phyloP scores from a whole-genome alignment of 495 filamentous ascomycete genomes.

The Lichenothelia convexa region DNA sequence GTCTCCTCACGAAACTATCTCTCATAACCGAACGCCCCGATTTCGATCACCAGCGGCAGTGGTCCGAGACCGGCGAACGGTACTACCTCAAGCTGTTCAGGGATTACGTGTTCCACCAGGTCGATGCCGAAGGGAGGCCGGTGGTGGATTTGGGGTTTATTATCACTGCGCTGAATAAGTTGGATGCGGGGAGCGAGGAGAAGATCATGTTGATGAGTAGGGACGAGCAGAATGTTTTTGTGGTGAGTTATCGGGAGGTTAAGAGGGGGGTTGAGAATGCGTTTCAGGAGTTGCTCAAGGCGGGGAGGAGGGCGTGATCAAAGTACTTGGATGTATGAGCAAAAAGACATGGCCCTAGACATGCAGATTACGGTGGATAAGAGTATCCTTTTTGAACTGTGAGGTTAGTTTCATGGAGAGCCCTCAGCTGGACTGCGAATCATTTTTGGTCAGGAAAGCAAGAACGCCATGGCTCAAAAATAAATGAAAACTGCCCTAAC shows the following conservation, averaged over 20 bases:
- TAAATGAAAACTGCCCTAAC: too few relatives aligned
- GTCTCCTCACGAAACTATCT: constrained; percentile 66
- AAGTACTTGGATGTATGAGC: too few relatives aligned
- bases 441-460: too few relatives aligned
- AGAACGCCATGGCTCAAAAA: too few relatives aligned
- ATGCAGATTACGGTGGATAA: too few relatives aligned
- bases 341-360: too few relatives aligned
- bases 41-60: constrained; percentile 17
- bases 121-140: constrained; percentile 64
- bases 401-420: too few relatives aligned
- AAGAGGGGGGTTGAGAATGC: constrained; percentile 59
- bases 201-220: constrained; percentile 68
- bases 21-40: constrained; percentile 80
- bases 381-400: too few relatives aligned
- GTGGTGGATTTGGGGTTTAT: constrained; percentile 74
- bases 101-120: constrained; percentile 93
- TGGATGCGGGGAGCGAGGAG: constrained; percentile 82
- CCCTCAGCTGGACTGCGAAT: too few relatives aligned
- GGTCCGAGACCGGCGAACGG: constrained; percentile 81
- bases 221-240: constrained; percentile 70
- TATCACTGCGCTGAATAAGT: constrained; percentile 64
- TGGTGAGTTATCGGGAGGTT: constrained; percentile 75
- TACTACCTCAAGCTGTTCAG: constrained; percentile 85
- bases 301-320: constrained; percentile 17
- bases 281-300: constrained; percentile 62